Evolutionary conservation across 164 flowering plant genomes (phyloP).

Genomic region (Aristolochia californica): DNA sequence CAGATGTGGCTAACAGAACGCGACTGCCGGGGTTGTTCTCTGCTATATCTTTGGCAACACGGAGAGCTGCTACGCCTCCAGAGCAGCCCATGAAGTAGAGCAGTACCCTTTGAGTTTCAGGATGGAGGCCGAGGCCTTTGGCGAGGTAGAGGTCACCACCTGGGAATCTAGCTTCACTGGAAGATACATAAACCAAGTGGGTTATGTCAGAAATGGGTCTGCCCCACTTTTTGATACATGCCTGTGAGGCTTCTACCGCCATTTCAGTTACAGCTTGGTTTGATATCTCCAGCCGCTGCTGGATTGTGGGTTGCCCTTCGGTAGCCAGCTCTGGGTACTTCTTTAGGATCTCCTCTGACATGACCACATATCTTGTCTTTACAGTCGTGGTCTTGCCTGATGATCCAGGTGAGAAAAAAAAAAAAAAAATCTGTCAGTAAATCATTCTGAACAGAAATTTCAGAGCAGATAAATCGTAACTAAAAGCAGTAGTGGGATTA

Average conservation of each 20-base stretch:
- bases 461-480: too few species aligned
- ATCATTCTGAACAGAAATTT: neutral
- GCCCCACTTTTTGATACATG: constrained; percentile 81
- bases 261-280: constrained; percentile 76
- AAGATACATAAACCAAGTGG: constrained; percentile 85
- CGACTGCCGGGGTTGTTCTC: constrained; percentile 91
- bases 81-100: constrained; percentile 93
- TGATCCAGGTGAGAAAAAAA: neutral
- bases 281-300: constrained; percentile 68
- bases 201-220: constrained; percentile 69
- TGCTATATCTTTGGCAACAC: constrained; percentile 89
- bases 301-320: constrained; percentile 78
- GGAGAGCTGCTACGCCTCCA: constrained; percentile 91
- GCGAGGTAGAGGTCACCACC: constrained; percentile 92
- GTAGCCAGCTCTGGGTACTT: constrained; percentile 75
- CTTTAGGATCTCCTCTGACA: constrained; percentile 82
- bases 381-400: constrained; percentile 89
- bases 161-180: constrained; percentile 83
- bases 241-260: constrained; percentile 79
- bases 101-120: constrained; percentile 55
- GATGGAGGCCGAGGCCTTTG: constrained; percentile 68
- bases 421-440: neutral
- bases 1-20: constrained; percentile 71
- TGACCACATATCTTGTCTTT: constrained; percentile 90
- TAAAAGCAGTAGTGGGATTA: too few species aligned